Percentiles rank a stretch among this genome's conserved stretches.
Evolutionary conservation across 805 yeast species (phyloP).

Genomic region (Lachancea sp.): DNA sequence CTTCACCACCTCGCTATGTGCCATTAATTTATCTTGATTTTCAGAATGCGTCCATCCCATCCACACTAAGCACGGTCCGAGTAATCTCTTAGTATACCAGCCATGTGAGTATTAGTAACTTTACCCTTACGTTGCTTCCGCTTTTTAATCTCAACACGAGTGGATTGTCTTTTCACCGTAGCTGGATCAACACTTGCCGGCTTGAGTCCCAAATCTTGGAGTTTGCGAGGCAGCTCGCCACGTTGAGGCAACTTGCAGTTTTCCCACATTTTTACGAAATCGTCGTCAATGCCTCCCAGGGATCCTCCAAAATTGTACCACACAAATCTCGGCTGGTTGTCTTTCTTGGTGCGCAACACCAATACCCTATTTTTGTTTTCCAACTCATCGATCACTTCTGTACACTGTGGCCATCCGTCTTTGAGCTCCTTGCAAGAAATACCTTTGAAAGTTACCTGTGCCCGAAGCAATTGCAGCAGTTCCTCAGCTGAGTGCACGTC

Average conservation of each 20-base stretch:
- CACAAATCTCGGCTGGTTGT: constrained; percentile 82
- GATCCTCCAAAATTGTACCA: constrained; percentile 87
- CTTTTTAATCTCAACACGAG: constrained; percentile 62
- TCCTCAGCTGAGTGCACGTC: constrained; percentile 80
- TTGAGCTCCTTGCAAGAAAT: constrained; percentile 69
- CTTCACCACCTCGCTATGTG: no score
- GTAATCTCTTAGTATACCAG: constrained; percentile 89
- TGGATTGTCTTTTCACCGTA: constrained; percentile 59
- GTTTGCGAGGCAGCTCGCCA: constrained; percentile 69
- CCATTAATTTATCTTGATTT: no score
- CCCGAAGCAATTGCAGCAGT: constrained; percentile 61
- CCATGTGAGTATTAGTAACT: constrained; percentile 93
- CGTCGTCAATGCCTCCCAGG: constrained; percentile 59
- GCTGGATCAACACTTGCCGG: constrained; percentile 99
- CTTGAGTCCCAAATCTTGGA: constrained; percentile 80
- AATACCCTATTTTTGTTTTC: constrained; percentile 73
- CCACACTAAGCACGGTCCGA: constrained; percentile 33
- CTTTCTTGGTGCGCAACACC: constrained; percentile 87
- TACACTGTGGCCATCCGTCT: constrained; percentile 87
- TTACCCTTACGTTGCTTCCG: constrained; percentile 91
- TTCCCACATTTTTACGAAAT: constrained; percentile 78
- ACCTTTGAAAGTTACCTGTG: constrained; percentile 85
- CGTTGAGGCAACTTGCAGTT: constrained; percentile 72
- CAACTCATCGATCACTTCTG: constrained; percentile 67
- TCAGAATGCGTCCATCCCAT: no score